Conservation (phyloP, 2,329 filamentous ascomycete genomes). For the Aureobasidium sp. region DNA sequence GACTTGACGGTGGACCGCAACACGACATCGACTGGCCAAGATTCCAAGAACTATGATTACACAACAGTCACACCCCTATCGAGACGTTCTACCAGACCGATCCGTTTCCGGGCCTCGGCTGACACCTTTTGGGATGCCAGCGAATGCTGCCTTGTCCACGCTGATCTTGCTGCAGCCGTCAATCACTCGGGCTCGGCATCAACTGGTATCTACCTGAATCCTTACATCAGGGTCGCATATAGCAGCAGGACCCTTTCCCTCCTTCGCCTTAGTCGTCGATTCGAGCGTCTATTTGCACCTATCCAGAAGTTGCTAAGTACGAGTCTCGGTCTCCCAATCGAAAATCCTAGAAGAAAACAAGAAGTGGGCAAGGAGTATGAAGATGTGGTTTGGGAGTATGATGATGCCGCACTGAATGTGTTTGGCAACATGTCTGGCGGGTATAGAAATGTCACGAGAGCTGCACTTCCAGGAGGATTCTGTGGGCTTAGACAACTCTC, state of each 20-base stretch:
- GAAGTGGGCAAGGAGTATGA: slow-evolving; percentile 47
- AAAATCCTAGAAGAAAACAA: slow-evolving; percentile 54
- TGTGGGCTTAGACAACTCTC: slow-evolving; percentile 46
- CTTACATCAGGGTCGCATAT: slow-evolving; percentile 65
- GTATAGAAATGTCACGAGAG: slow-evolving; percentile 31
- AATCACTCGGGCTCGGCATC: slow-evolving; percentile 18
- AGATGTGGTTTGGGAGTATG: slow-evolving; percentile 45
- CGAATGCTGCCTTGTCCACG: slow-evolving; percentile 42
- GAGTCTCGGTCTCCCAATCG: slow-evolving; percentile 48
- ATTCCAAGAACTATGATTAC: neutral
- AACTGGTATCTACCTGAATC: slow-evolving; percentile 64
- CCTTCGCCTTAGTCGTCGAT: slow-evolving; percentile 52
- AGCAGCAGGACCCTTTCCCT: slow-evolving; percentile 48
- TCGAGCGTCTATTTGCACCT: slow-evolving; percentile 49
- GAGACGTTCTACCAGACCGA: slow-evolving; percentile 23
- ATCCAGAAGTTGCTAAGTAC: slow-evolving; percentile 44
- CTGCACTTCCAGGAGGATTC: slow-evolving; percentile 45
- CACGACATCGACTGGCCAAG: neutral
- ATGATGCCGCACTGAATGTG: slow-evolving; percentile 27
- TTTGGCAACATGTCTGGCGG: slow-evolving; percentile 25
- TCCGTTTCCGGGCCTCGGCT: slow-evolving; percentile 36
- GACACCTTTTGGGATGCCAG: slow-evolving; percentile 40
- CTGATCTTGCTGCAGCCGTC: slow-evolving; percentile 31
- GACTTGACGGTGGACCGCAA: neutral
- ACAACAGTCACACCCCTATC: neutral